These are phyloP conservation scores for Macrophomina phaseolina DNA, from an alignment of 2,329 filamentous ascomycete genomes.

Conservation along the genomic window DNA sequence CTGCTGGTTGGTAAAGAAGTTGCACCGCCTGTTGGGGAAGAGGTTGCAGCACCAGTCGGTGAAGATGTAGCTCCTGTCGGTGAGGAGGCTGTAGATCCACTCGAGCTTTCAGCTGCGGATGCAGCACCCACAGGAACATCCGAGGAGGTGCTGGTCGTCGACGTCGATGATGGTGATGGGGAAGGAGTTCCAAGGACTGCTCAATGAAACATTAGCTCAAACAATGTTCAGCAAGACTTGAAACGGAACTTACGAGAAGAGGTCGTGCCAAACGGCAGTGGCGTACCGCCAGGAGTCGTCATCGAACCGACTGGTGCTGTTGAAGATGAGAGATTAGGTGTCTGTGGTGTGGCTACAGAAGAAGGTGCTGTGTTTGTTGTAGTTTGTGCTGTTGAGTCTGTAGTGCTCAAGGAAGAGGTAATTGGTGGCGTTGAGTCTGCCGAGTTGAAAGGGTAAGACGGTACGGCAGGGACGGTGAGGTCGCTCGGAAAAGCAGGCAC, in stretches of 20 bases:
- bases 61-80: neutral
- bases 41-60: neutral
- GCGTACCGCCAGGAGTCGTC: constrained; percentile 1
- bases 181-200: neutral
- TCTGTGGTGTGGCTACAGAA: constrained; percentile 29
- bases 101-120: neutral
- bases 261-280: constrained; percentile 2
- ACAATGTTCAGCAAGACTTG: neutral
- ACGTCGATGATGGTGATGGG: neutral
- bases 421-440: constrained; percentile 4
- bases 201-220: neutral
- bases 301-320: neutral
- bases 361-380: constrained; percentile 28
- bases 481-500: constrained; percentile 45
- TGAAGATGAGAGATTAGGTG: constrained; percentile 10
- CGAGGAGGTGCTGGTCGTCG: neutral
- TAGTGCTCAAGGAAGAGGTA: constrained; percentile 15
- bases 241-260: constrained; percentile 1
- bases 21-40: neutral
- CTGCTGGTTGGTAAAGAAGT: neutral
- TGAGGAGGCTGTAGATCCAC: constrained; percentile 2
- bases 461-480: constrained; percentile 36
- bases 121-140: neutral
- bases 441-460: constrained; percentile 40
- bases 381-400: neutral